Conservation (phyloP, 2,329 filamentous ascomycete species). For the Colletotrichum sp. region DNA sequence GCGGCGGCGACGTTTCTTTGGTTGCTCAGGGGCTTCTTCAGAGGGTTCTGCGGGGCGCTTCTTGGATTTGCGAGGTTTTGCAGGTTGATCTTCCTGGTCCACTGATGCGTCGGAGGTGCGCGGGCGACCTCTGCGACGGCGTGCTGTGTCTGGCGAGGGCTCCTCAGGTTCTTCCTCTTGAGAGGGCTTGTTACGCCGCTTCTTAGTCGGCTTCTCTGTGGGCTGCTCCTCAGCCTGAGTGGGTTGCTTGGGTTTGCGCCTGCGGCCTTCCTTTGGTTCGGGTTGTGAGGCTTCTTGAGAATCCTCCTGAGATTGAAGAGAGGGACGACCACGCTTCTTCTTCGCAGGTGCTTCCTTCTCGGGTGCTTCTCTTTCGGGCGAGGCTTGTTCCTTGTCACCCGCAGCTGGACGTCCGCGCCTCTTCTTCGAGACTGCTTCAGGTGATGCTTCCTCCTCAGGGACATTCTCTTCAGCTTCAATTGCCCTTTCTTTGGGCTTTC, state of each 20-base stretch:
- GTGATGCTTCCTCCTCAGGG: slow-evolving; percentile 5
- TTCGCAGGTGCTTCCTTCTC: not conserved
- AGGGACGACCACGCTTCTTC: not conserved
- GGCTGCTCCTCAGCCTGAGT: not conserved
- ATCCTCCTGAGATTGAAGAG: slow-evolving; percentile 13
- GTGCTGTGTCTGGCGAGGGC: slow-evolving; percentile 11
- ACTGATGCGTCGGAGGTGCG: slow-evolving; percentile 7
- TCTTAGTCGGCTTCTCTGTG: not conserved
- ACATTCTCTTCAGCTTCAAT: not conserved
- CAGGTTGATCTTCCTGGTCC: slow-evolving; percentile 21
- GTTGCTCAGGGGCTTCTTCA: not conserved
- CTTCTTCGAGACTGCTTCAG: slow-evolving; percentile 7
- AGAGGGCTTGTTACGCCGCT: not conserved
- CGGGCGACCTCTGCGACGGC: slow-evolving; percentile 21
- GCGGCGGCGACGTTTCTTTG: slow-evolving; percentile 8
- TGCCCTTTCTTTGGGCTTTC: not conserved
- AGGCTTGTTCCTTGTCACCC: slow-evolving; percentile 9
- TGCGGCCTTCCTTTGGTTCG: not conserved
- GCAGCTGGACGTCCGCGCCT: slow-evolving; percentile 24
- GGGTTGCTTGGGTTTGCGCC: not conserved
- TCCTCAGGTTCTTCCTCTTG: not conserved
- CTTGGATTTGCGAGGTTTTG: not conserved
- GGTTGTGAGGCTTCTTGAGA: not conserved
- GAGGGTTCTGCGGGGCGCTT: not conserved
- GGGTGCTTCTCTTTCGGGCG: slow-evolving; percentile 1